phyloP scores from a whole-genome alignment of 1,284 basidiomycete genomes.

The Flammula alnicola region DNA sequence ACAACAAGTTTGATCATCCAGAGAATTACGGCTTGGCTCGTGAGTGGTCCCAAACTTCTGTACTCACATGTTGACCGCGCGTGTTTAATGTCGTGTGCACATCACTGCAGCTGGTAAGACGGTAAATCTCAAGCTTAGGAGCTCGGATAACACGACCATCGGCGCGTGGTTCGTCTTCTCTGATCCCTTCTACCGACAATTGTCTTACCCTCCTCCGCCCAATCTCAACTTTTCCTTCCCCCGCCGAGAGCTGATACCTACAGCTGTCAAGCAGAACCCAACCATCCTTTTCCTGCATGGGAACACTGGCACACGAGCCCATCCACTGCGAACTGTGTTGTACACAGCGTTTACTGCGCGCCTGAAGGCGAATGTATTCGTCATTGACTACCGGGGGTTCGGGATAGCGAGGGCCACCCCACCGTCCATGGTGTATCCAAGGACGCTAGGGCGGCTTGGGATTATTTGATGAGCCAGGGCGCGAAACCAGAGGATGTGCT shows the following conservation, averaged over 20 bases:
- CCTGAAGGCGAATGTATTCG: conserved; percentile 77
- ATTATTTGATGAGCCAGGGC: conserved; percentile 69
- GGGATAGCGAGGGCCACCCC: conserved; percentile 84
- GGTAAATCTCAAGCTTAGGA: conserved; percentile 70
- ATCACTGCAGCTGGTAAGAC: conserved; percentile 68
- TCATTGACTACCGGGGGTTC: conserved; percentile 89
- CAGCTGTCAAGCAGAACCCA: conserved; percentile 61
- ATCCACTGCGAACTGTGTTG: conserved; percentile 60
- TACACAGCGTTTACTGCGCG: conserved; percentile 66
- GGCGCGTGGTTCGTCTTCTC: conserved; percentile 92
- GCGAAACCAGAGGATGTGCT: conserved; percentile 63
- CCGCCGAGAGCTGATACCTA: conserved; percentile 31
- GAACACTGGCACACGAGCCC: conserved; percentile 80
- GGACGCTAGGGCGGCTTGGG: conserved; percentile 85
- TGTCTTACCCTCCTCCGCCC: conserved; percentile 37
- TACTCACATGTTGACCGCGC: neutral
- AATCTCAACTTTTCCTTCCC: conserved; percentile 25
- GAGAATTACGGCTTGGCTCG: conserved; percentile 85
- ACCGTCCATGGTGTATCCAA: conserved; percentile 72
- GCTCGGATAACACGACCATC: conserved; percentile 76
- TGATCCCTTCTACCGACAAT: conserved; percentile 61
- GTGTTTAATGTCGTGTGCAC: neutral
- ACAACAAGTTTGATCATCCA: conserved; percentile 65
- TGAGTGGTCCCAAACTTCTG: conserved; percentile 44
- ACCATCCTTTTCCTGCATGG: conserved; percentile 91